Evolutionary conservation across 139 green algal species (phyloP).

Genomic region (Chlamydomonas eustigma): DNA sequence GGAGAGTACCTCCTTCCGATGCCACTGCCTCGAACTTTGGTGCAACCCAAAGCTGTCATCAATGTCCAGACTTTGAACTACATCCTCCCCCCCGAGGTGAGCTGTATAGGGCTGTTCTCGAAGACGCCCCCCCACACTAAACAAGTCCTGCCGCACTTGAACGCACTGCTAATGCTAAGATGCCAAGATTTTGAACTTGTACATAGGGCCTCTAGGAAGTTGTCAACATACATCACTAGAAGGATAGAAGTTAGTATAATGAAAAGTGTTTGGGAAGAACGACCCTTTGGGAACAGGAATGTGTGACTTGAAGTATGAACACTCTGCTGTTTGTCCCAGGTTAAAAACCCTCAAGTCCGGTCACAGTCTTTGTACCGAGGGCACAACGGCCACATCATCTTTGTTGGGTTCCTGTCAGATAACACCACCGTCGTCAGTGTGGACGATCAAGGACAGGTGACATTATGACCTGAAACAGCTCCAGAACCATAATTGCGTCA

Average conservation of each 20-base stretch:
- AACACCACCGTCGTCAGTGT: constrained; percentile 29
- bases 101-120: too few relatives aligned
- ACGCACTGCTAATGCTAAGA: too few relatives aligned
- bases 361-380: constrained; percentile 38
- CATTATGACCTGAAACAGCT: too few relatives aligned
- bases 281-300: too few relatives aligned
- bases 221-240: too few relatives aligned
- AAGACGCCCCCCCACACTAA: too few relatives aligned
- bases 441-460: constrained; percentile 24
- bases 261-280: too few relatives aligned
- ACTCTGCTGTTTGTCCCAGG: neutral
- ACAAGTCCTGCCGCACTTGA: too few relatives aligned
- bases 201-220: too few relatives aligned
- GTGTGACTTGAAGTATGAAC: too few relatives aligned
- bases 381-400: constrained; percentile 35
- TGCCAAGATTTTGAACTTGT: too few relatives aligned
- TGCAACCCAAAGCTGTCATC: constrained; percentile 13
- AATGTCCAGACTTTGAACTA: constrained; percentile 26
- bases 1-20: constrained; percentile 27
- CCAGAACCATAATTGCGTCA: too few relatives aligned
- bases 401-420: constrained; percentile 40
- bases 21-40: constrained; percentile 18
- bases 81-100: constrained; percentile 42
- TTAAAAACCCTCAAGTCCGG: constrained; percentile 1
- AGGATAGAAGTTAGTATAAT: neutral